Evolutionary conservation across 345 rosid genomes (phyloP).

Genomic region (Lepidium aucheri): DNA sequence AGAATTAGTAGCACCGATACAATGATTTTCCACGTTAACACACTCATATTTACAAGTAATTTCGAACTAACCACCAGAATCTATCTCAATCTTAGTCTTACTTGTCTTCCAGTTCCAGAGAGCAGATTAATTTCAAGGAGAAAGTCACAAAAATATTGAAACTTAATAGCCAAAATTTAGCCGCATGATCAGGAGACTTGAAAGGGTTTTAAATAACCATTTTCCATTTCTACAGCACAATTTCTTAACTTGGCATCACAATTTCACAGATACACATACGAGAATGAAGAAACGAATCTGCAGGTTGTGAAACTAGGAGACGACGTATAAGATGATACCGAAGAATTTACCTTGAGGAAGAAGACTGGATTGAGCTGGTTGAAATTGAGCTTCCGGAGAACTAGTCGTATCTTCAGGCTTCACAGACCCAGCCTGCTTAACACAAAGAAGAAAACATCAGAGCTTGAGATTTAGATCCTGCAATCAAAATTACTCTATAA

Average conservation of each 20-base stretch:
- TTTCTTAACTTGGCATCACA: background rate
- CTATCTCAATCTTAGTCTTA: background rate
- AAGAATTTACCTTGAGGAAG: conserved; percentile 31
- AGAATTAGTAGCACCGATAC: background rate
- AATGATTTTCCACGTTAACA: background rate
- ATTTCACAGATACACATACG: background rate
- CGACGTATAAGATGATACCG: background rate
- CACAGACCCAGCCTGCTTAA: conserved; percentile 34
- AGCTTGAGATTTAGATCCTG: conserved; percentile 9
- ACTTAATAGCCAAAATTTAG: background rate
- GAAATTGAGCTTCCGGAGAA: conserved; percentile 31
- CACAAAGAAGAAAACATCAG: background rate
- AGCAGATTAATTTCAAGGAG: background rate
- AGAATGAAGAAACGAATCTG: background rate
- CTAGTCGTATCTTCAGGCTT: conserved; percentile 53
- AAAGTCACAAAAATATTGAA: conserved; percentile 1
- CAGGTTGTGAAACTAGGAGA: background rate
- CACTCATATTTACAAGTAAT: background rate
- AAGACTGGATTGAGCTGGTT: conserved; percentile 31
- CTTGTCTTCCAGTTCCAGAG: background rate
- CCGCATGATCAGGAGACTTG: background rate
- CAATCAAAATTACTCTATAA: background rate
- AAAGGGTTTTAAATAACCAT: background rate
- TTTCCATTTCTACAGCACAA: background rate
- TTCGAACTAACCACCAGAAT: background rate